Base-by-base conservation (phyloP, 2,329 filamentous ascomycete genomes). In the Cladosporium sp. region DNA sequence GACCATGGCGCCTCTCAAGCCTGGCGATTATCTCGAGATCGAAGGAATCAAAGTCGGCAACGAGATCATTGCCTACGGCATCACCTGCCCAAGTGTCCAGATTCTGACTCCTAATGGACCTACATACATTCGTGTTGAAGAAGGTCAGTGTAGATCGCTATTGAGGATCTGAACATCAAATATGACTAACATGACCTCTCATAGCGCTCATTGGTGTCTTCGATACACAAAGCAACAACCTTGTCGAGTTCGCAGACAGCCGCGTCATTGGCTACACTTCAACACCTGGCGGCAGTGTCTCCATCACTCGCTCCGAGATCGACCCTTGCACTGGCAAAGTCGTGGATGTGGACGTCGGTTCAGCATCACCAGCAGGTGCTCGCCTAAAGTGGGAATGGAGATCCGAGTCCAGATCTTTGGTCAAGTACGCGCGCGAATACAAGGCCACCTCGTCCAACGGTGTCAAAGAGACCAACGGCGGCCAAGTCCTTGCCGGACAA, bases 281-380 rank as follows among this genome's bases (percentile, higher is more conserved):
- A 1, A 73, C 73, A 34, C 70, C 70, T n/a, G 63, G 65, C 34
- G 67, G 70, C 13, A 63, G 63, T 4, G 68, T 77, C 40, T 68
- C 64, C 10, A 70, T 77, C 56, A 69, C 60, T 17, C 73, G 74
- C 34, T 73, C 76, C 19, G 75, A 77, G 6, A 67, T 77, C 22
- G 72, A 77, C 36, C 72, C 72, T 17, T 78, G 75, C 64, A 76
- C 74, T 0, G 75, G 75, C 9, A 69, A 68, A 24, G 69, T 73
- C 36, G 72, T 64, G 2, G 66, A 72, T 32, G 71, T 74, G 4
- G 56, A 66, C 8, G 66, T 77, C 25, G 72, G 71, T 1, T 68
- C 67, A n/a, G 69, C 70, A 9, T 64, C 62, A 4, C 69, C 71
- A 1, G 58, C 66, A 50, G 60, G 66, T 32, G 19, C 24, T 34